A percentile compares a stretch with the other conserved stretches of the same genome.
phyloP scores from a whole-genome alignment of 2,329 filamentous ascomycete species.

The Pestalotiopsis sp. region DNA sequence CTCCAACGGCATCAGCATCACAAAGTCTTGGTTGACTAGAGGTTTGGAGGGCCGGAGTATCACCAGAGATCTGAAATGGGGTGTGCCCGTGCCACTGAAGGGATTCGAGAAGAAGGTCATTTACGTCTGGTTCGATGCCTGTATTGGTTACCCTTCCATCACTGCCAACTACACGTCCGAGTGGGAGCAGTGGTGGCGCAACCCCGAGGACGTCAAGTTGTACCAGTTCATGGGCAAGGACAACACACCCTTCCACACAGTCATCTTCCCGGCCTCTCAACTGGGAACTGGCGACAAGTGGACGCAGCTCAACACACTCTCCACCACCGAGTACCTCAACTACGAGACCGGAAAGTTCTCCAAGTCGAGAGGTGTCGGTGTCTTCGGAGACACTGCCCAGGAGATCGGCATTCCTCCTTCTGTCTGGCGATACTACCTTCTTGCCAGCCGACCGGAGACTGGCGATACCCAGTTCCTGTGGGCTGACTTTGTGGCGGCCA shows the following conservation, averaged over 20 bases:
- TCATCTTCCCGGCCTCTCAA: conserved; percentile 75
- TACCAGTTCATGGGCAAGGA: conserved; percentile 84
- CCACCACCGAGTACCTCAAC: conserved; percentile 73
- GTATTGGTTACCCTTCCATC: conserved; percentile 77
- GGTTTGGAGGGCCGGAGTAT: conserved; percentile 87
- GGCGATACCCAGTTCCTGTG: conserved; percentile 77
- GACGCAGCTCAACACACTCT: conserved; percentile 75
- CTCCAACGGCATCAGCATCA: conserved; percentile 74
- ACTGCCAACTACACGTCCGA: conserved; percentile 72
- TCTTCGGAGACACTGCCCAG: conserved; percentile 74
- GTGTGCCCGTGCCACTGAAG: conserved; percentile 60
- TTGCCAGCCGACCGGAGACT: conserved; percentile 72
- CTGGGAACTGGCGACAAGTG: conserved; percentile 72
- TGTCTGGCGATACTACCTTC: conserved; percentile 77
- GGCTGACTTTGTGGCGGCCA: conserved; percentile 69
- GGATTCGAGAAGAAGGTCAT: conserved; percentile 67
- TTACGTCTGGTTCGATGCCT: conserved; percentile 75
- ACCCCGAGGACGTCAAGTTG: conserved; percentile 71
- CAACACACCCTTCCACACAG: conserved; percentile 72
- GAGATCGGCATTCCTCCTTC: conserved; percentile 71
- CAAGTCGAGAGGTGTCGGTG: conserved; percentile 72
- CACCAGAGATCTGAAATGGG: conserved; percentile 92
- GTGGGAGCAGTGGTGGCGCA: conserved; percentile 78
- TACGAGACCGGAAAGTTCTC: conserved; percentile 76
- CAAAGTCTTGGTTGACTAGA: conserved; percentile 79